These are phyloP conservation scores for Saturnispora hagleri DNA, from an alignment of 805 yeast genomes.

Conservation along the genomic window DNA sequence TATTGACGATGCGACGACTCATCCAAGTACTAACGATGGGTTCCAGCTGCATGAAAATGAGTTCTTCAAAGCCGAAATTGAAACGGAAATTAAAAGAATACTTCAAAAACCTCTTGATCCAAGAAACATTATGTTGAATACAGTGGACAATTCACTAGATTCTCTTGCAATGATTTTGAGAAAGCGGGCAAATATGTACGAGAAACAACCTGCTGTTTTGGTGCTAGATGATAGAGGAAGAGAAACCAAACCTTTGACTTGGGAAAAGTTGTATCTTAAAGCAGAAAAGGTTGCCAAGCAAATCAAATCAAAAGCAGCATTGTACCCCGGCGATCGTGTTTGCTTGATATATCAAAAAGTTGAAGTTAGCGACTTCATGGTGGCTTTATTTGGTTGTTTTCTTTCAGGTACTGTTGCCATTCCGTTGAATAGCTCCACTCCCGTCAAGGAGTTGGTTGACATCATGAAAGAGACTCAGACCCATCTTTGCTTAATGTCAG, in stretches of 20 bases:
- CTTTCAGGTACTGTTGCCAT: conserved; percentile 92
- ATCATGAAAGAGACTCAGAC: conserved; percentile 69
- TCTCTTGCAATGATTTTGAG: conserved; percentile 65
- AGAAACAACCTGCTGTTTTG: conserved; percentile 61
- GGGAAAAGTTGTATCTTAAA: conserved; percentile 80
- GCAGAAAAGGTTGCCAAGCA: conserved; percentile 86
- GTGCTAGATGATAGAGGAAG: conserved; percentile 74
- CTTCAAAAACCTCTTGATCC: conserved; percentile 60
- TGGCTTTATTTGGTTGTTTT: conserved; percentile 85
- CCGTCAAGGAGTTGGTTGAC: conserved; percentile 57
- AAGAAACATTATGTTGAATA: conserved; percentile 29
- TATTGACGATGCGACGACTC: conserved; percentile 3
- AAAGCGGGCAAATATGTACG: conserved; percentile 57
- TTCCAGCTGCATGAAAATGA: background rate
- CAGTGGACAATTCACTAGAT: conserved; percentile 36
- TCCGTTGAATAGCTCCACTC: conserved; percentile 73
- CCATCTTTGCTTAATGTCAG: conserved; percentile 73
- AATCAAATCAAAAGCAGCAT: conserved; percentile 59
- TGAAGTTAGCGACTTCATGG: conserved; percentile 78
- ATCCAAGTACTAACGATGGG: background rate
- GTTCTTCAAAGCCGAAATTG: background rate
- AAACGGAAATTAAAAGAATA: conserved; percentile 20
- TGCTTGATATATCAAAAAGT: conserved; percentile 72
- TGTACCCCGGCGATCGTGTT: conserved; percentile 77
- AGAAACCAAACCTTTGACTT: conserved; percentile 63